Conservation (phyloP, 345 rosid genomes). For the Lepidium didymum region DNA sequence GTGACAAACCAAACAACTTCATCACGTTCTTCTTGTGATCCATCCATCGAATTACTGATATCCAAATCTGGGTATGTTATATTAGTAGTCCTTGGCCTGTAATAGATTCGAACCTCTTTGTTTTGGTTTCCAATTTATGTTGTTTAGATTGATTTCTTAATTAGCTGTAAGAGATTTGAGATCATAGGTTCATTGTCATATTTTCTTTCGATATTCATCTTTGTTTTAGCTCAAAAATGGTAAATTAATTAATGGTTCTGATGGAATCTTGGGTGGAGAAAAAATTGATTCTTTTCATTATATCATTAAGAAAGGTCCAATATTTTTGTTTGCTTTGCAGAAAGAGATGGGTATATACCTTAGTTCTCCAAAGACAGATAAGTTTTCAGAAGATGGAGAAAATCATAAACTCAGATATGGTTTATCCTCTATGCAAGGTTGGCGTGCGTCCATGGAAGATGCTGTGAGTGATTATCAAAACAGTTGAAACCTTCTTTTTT, state of each 20-base stretch:
- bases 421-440: constrained; percentile 96
- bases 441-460: constrained; percentile 99
- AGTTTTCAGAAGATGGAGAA: constrained; percentile 82
- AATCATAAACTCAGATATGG: constrained; percentile 75
- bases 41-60: not conserved
- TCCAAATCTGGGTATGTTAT: not conserved
- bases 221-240: not conserved
- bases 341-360: constrained; percentile 86
- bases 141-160: not conserved
- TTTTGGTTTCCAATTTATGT: not conserved
- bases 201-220: not conserved
- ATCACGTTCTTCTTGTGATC: not conserved
- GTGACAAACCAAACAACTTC: constrained; percentile 8
- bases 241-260: not conserved
- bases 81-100: not conserved
- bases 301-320: not conserved
- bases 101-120: not conserved
- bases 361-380: constrained; percentile 94
- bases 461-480: constrained; percentile 56
- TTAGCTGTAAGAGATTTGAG: not conserved
- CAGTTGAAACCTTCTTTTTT: not conserved
- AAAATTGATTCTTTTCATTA: not conserved
- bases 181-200: not conserved
- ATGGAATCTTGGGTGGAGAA: not conserved
- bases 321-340: constrained; percentile 1